These are phyloP conservation scores for Glycine soja DNA, from an alignment of 306 rosid genomes.

Conservation along the genomic window DNA sequence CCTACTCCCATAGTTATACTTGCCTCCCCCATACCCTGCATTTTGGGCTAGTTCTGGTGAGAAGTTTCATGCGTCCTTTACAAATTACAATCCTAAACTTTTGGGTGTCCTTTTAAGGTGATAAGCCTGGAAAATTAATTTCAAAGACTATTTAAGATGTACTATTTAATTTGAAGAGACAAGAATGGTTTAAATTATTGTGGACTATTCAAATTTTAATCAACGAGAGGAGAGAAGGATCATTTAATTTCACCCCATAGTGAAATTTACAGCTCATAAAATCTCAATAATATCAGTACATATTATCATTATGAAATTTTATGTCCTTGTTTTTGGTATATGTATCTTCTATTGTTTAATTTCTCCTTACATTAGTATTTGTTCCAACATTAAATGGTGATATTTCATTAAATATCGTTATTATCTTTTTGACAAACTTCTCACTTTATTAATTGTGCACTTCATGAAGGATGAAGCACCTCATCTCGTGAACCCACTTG, in stretches of 20 bases:
- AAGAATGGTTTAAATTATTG: neutral
- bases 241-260: neutral
- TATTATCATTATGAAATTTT: neutral
- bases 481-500: slow-evolving; percentile 86
- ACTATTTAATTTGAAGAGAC: neutral
- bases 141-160: neutral
- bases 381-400: slow-evolving; percentile 14
- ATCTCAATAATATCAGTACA: neutral
- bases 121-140: neutral
- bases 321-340: neutral
- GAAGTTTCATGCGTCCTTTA: neutral
- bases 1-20: slow-evolving; percentile 7
- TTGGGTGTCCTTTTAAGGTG: neutral
- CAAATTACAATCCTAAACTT: neutral
- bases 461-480: slow-evolving; percentile 93
- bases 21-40: neutral
- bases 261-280: neutral
- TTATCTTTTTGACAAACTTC: slow-evolving; percentile 22
- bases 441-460: slow-evolving; percentile 31
- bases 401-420: slow-evolving; percentile 12
- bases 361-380: neutral
- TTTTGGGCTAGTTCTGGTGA: neutral
- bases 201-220: neutral
- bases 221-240: neutral
- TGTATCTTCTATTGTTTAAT: slow-evolving; percentile 21